Percentiles rank a stretch among this genome's conserved stretches.
phyloP scores from a whole-genome alignment of 805 yeast species.

The Pichia scutulata region DNA sequence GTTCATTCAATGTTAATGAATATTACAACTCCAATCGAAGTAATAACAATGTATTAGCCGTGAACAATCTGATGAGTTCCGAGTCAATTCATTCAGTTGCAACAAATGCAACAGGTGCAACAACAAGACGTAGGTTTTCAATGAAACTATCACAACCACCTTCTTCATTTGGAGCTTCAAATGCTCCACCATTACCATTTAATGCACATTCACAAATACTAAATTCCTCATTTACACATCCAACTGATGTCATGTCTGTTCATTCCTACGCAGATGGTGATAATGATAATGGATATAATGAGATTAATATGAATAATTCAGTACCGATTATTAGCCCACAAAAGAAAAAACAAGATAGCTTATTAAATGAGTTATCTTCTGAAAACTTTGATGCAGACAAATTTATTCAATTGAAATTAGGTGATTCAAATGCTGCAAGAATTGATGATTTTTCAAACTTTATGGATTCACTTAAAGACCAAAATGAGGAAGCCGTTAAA shows the following conservation, averaged over 20 bases:
- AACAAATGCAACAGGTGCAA: constrained; percentile 4
- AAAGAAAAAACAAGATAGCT: constrained; percentile 4
- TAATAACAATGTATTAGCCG: background rate
- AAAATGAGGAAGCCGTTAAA: constrained; percentile 52
- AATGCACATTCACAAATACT: constrained; percentile 12
- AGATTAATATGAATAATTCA: background rate
- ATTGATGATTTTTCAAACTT: constrained; percentile 54
- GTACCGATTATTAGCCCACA: background rate
- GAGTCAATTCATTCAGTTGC: constrained; percentile 7
- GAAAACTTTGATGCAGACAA: constrained; percentile 39
- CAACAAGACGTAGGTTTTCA: constrained; percentile 38
- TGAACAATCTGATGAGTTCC: background rate
- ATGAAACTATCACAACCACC: constrained; percentile 26
- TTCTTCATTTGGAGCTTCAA: background rate
- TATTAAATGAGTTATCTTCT: constrained; percentile 32
- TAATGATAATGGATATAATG: constrained; percentile 8
- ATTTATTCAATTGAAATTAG: constrained; percentile 43
- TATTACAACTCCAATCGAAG: background rate
- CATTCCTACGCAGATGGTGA: background rate
- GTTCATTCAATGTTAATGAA: constrained; percentile 5
- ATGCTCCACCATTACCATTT: constrained; percentile 26
- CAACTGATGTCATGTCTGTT: background rate
- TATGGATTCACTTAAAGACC: constrained; percentile 3
- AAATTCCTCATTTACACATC: background rate
- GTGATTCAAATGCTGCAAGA: constrained; percentile 62